Evolutionary conservation across 176 grass and related monocot species (phyloP).

Genomic region (Paspalum vaginatum): DNA sequence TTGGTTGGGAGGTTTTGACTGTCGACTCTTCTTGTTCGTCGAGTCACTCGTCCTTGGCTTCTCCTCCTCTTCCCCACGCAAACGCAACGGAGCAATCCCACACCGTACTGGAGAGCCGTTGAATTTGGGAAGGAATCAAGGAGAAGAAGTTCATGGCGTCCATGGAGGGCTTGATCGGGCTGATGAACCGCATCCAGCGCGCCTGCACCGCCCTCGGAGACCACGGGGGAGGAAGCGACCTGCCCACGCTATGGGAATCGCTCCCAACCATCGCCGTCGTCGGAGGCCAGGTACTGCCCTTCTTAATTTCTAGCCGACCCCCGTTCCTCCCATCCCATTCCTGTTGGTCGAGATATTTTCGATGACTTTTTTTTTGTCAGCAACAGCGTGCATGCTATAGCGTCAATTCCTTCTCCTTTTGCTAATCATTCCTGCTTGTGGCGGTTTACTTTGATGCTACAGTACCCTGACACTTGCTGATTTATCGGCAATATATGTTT

Average conservation of each 20-base stretch:
- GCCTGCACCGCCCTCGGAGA: constrained; percentile 79
- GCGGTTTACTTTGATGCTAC: not conserved
- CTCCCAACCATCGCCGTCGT: constrained; percentile 80
- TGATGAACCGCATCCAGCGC: constrained; percentile 76
- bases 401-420: not conserved
- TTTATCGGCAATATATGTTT: not conserved
- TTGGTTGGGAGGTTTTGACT: not conserved
- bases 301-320: not conserved
- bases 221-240: constrained; percentile 41
- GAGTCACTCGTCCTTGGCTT: not conserved
- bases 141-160: constrained; percentile 4
- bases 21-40: not conserved
- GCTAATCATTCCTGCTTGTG: not conserved
- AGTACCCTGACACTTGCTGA: not conserved
- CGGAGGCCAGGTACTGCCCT: constrained; percentile 63
- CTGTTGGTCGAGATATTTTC: not conserved
- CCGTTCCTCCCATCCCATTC: not conserved
- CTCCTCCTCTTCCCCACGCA: not conserved
- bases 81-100: not conserved
- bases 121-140: not conserved
- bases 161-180: constrained; percentile 74
- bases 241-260: constrained; percentile 75
- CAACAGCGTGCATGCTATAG: not conserved
- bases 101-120: not conserved
- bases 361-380: not conserved